Percentiles rank a stretch among this genome's conserved stretches.
These are phyloP conservation scores for Yamadazyma sp. DNA, from an alignment of 805 yeast species.

Conservation along the genomic window DNA sequence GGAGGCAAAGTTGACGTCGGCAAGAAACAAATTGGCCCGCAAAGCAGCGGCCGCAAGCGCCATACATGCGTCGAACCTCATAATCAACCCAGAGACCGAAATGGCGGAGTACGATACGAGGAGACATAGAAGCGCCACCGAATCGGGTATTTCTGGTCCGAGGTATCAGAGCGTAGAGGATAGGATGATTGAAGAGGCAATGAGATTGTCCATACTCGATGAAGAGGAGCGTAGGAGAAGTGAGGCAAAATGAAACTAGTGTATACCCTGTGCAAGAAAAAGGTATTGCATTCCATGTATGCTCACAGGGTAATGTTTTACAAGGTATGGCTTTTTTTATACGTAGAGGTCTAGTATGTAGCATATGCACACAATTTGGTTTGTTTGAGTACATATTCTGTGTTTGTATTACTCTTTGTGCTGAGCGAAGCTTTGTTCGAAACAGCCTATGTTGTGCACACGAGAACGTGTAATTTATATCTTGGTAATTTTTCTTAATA, in stretches of 20 bases:
- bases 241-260: constrained; percentile 8
- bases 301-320: no score
- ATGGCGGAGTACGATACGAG: constrained; percentile 17
- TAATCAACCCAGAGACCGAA: constrained; percentile 37
- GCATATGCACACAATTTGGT: no score
- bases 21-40: constrained; percentile 75
- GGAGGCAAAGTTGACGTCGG: constrained; percentile 71
- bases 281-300: no score
- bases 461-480: no score
- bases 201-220: constrained; percentile 69
- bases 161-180: constrained; percentile 44
- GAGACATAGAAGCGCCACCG: constrained; percentile 15
- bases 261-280: no score
- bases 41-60: constrained; percentile 94
- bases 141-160: not conserved
- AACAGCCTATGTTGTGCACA: no score
- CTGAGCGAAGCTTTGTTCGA: no score
- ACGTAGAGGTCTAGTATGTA: no score
- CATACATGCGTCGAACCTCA: constrained; percentile 80
- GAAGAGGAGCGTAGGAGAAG: constrained; percentile 53
- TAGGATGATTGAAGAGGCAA: constrained; percentile 81
- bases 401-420: no score
- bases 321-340: no score
- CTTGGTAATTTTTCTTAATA: no score
- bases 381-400: no score